phyloP scores from a whole-genome alignment of 345 rosid genomes.

The Populus pruinosa region DNA sequence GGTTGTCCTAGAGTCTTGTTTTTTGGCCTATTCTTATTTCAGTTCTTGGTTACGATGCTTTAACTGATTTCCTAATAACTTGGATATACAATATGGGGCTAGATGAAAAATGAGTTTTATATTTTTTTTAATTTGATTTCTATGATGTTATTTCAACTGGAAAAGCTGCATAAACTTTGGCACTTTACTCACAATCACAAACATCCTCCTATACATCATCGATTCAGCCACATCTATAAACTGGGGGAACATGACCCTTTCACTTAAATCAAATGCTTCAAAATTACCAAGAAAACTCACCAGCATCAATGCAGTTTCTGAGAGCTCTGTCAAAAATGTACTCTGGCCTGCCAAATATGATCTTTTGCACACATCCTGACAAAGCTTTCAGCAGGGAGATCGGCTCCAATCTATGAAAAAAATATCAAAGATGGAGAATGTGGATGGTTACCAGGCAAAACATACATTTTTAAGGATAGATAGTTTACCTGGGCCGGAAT shows the following conservation, averaged over 20 bases:
- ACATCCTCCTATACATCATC: neutral
- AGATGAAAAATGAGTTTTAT: no score
- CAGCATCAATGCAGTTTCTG: conserved; percentile 96
- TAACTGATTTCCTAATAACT: neutral
- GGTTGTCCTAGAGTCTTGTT: no score
- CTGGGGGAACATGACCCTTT: neutral
- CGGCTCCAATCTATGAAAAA: conserved; percentile 70
- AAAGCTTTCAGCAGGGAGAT: conserved; percentile 87
- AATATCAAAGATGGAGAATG: conserved; percentile 1
- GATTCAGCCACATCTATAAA: neutral
- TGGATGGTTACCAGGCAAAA: conserved; percentile 1
- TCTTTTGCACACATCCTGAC: conserved; percentile 98
- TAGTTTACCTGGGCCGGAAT: conserved; percentile 79
- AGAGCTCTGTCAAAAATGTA: conserved; percentile 88
- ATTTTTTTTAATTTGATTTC: neutral
- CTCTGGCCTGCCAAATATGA: conserved; percentile 93
- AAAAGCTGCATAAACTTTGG: neutral
- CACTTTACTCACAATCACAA: neutral
- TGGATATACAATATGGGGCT: no score
- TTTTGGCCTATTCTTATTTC: no score
- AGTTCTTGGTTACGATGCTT: no score
- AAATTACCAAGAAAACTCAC: conserved; percentile 31
- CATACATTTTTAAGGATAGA: conserved; percentile 2
- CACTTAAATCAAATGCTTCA: neutral
- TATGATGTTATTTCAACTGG: neutral